These are phyloP conservation scores for Desmodesmus armatus DNA, from an alignment of 139 green algal genomes.

Conservation along the genomic window DNA sequence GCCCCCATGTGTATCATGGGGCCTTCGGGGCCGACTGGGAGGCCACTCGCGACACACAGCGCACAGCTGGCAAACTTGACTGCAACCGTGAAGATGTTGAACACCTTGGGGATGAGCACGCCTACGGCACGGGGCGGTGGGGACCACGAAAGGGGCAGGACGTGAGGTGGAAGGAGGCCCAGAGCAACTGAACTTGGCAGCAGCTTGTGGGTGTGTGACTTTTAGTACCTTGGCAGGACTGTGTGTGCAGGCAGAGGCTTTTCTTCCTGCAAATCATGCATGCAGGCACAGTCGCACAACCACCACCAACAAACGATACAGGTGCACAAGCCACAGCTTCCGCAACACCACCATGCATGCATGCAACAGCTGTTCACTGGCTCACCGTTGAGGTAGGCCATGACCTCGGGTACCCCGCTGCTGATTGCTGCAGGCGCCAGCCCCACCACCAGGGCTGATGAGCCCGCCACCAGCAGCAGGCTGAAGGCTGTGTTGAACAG, in stretches of 20 bases:
- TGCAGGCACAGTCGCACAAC: too few relatives aligned
- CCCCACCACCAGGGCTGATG: constrained; percentile 79
- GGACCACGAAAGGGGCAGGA: not conserved
- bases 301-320: too few relatives aligned
- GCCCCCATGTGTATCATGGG: constrained; percentile 93
- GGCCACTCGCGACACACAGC: constrained; percentile 77
- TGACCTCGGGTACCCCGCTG: constrained; percentile 86
- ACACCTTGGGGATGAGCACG: constrained; percentile 81
- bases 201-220: too few relatives aligned
- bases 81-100: constrained; percentile 86
- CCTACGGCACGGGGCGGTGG: not conserved
- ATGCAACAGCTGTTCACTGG: not conserved
- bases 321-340: too few relatives aligned
- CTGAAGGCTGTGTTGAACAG: constrained; percentile 84
- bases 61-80: constrained; percentile 88
- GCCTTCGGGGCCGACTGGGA: constrained; percentile 91
- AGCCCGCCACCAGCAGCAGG: constrained; percentile 71
- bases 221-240: too few relatives aligned
- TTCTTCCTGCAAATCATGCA: too few relatives aligned
- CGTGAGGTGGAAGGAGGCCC: too few relatives aligned
- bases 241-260: too few relatives aligned
- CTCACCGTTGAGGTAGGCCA: constrained; percentile 91
- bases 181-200: too few relatives aligned
- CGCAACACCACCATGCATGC: too few relatives aligned
- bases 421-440: constrained; percentile 76